Conservation (phyloP, 169 alveolate species). For the Plasmodium blacklocki region DNA sequence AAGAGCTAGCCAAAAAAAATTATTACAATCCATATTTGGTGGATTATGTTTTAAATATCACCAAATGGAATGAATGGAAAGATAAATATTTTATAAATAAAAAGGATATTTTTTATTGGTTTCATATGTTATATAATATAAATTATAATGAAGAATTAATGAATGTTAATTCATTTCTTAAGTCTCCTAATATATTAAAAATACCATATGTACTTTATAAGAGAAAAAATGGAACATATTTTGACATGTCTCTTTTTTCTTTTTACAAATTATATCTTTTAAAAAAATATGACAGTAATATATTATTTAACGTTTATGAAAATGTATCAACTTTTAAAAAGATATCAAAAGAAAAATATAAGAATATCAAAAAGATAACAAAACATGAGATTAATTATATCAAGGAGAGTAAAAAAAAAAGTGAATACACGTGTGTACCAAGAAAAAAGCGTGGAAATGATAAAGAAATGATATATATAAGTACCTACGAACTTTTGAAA, state of each 20-base stretch:
- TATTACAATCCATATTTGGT: not conserved
- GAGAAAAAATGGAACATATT: constrained; percentile 2
- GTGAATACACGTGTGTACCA: not conserved
- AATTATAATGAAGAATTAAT: constrained; percentile 20
- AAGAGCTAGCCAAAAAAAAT: not conserved
- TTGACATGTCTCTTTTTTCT: constrained; percentile 6
- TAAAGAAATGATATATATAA: not conserved
- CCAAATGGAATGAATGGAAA: constrained; percentile 1
- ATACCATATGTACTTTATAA: constrained; percentile 42
- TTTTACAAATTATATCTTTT: constrained; percentile 27
- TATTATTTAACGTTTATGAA: constrained; percentile 9
- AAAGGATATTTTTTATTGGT: constrained; percentile 37
- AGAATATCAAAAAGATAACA: not conserved
- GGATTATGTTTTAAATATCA: constrained; percentile 11
- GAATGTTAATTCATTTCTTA: not conserved
- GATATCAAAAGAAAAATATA: not conserved
- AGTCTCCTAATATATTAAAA: constrained; percentile 38
- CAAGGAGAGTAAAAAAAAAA: not conserved
- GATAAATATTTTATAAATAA: constrained; percentile 21
- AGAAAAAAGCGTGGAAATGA: not conserved
- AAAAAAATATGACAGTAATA: constrained; percentile 3
- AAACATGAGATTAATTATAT: not conserved
- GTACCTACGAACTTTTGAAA: not conserved
- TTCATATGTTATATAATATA: constrained; percentile 12
- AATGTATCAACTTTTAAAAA: not conserved